Evolutionary conservation across 345 rosid genomes (phyloP).

Genomic region (Boechera retrofracta): DNA sequence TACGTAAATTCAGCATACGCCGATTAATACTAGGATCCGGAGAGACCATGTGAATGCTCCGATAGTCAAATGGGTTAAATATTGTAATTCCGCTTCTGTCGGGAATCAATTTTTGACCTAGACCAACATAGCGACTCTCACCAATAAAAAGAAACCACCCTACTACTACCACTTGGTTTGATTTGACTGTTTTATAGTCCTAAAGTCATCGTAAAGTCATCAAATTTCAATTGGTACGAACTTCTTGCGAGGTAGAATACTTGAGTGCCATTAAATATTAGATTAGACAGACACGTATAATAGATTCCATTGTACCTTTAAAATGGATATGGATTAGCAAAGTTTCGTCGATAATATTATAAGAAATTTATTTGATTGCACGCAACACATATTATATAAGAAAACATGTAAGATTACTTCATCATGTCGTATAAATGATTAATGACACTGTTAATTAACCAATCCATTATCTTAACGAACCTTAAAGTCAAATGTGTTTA

Average conservation of each 20-base stretch:
- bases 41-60: too few species aligned
- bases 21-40: too few species aligned
- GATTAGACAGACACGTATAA: constrained; percentile 7
- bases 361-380: background rate
- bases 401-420: background rate
- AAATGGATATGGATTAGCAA: constrained; percentile 13
- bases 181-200: background rate
- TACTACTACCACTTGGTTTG: too few species aligned
- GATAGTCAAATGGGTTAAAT: too few species aligned
- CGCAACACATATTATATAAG: background rate
- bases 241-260: background rate
- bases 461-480: background rate
- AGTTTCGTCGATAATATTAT: background rate
- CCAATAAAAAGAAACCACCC: too few species aligned
- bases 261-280: constrained; percentile 20
- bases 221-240: background rate
- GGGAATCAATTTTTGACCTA: too few species aligned
- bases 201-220: background rate
- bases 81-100: too few species aligned
- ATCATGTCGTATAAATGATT: background rate
- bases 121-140: too few species aligned
- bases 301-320: background rate
- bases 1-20: too few species aligned
- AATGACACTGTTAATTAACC: background rate
- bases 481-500: background rate